Evolutionary conservation across 805 yeast species (phyloP), one percentile per base, ranked within the genome.

Genomic region (Blastobotrys mokoenaii): DNA sequence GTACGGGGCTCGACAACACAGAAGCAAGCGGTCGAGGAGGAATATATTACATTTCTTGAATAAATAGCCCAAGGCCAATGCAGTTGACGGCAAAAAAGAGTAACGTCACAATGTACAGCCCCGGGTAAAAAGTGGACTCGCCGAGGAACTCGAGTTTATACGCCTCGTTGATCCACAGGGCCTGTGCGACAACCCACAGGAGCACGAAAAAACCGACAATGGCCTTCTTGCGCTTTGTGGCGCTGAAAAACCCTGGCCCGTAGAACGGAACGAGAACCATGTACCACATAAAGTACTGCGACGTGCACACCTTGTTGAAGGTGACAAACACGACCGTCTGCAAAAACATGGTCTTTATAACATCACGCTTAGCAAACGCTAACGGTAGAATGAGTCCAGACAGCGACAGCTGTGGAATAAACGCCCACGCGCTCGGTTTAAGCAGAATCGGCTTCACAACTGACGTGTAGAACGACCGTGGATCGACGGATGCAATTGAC

Each of bases 201-300:
- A 74, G 67, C 0, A 63, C 11, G 0, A 70, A 35, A n/a, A 16
- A 18, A 2, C 10, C 29, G 8, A 36, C 35, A 12, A 17, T 17
- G 16, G n/a, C 14, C 22, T 30, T 27, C 39, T 16, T 36, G 12
- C 38, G 18, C 3, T 15, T 7, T 4, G 38, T 4, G 7, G 33
- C 33, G 16, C 18, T 3, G 32, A 20, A n/a, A 14, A 27, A 10
- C 7, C 32, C 41, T 1, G 45, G 45, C 12, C 41, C 41, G 55
- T 69, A 81, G 45, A 84, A 76, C 1, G 98, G 97, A 37, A 90
- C 62, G 52, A 89, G 77, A 11, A 88, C 84, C 54, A 93, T 66
- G 58, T 83, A 93, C 98, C 98, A 93, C 50, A 90, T 77, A 64
- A 93, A 93, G 64, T 93, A 93, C 66, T 93, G 98, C 1, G 96